These are phyloP conservation scores for Chlamydomonas sphaeroides DNA, from an alignment of 139 green algal genomes.

Conservation along the genomic window DNA sequence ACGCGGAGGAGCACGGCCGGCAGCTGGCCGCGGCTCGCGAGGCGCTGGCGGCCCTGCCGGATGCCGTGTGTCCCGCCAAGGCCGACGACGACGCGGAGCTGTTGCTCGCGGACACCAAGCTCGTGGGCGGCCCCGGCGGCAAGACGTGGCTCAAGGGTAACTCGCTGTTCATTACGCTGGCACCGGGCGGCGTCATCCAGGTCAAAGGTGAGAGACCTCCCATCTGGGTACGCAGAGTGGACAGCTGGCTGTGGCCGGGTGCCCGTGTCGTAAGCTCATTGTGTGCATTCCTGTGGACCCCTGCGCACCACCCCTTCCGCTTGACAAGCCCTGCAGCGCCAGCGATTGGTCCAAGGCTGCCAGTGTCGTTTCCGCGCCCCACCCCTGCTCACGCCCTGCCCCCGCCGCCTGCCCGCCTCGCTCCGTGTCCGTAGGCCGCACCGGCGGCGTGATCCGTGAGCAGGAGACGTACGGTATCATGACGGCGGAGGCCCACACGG, in stretches of 20 bases:
- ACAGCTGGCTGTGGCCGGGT: too few species aligned
- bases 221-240: too few species aligned
- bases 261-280: too few species aligned
- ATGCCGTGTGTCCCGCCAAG: neutral
- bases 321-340: too few species aligned
- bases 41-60: neutral
- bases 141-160: conserved; percentile 4
- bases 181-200: conserved; percentile 20
- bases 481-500: conserved; percentile 5
- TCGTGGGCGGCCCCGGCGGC: conserved; percentile 1
- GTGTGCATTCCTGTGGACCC: too few species aligned
- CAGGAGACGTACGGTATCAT: conserved; percentile 28
- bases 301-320: too few species aligned
- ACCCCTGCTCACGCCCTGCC: too few species aligned
- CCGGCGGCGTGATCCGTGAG: neutral
- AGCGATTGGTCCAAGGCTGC: too few species aligned
- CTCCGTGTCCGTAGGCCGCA: too few species aligned
- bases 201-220: conserved; percentile 46
- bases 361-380: too few species aligned
- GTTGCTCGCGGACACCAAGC: conserved; percentile 7
- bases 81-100: neutral
- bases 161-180: conserved; percentile 28
- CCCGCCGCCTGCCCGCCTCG: too few species aligned
- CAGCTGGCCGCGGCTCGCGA: neutral
- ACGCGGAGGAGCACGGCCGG: neutral